These are phyloP conservation scores for Xylogone sp. DNA, from an alignment of 2,329 filamentous ascomycete species.

Conservation along the genomic window DNA sequence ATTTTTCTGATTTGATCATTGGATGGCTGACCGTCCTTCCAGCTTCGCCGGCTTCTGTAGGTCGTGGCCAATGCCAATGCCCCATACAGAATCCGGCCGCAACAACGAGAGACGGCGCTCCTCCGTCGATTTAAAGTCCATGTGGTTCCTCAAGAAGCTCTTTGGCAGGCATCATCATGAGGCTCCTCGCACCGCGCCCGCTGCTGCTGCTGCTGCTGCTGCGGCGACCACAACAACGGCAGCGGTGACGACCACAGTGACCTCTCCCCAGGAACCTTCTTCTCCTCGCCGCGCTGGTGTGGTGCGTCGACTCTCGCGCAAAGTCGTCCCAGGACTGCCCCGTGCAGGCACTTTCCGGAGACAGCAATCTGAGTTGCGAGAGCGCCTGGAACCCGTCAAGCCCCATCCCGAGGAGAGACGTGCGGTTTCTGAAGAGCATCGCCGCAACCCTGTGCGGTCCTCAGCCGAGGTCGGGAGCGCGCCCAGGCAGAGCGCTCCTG, in stretches of 20 bases:
- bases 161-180: conserved; percentile 29
- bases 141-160: conserved; percentile 27
- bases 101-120: conserved; percentile 19
- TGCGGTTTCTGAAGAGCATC: conserved; percentile 63
- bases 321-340: conserved; percentile 75
- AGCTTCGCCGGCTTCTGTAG: conserved; percentile 9
- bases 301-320: conserved; percentile 35
- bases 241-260: conserved; percentile 7
- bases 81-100: conserved; percentile 19
- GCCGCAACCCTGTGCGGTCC: conserved; percentile 18
- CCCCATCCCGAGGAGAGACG: conserved; percentile 64
- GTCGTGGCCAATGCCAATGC: conserved; percentile 12
- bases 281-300: conserved; percentile 18
- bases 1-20: neutral
- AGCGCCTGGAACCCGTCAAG: conserved; percentile 65
- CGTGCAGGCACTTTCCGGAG: conserved; percentile 76
- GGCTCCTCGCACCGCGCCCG: too few relatives aligned
- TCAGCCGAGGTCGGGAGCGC: conserved; percentile 14
- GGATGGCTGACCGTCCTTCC: conserved; percentile 2
- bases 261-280: conserved; percentile 12
- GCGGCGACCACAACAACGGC: too few relatives aligned
- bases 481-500: conserved; percentile 25
- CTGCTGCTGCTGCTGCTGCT: too few relatives aligned
- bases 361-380: conserved; percentile 75
- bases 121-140: conserved; percentile 23